Evolutionary conservation across 306 rosid genomes (phyloP).

Genomic region (Cyamopsis tetragonoloba): DNA sequence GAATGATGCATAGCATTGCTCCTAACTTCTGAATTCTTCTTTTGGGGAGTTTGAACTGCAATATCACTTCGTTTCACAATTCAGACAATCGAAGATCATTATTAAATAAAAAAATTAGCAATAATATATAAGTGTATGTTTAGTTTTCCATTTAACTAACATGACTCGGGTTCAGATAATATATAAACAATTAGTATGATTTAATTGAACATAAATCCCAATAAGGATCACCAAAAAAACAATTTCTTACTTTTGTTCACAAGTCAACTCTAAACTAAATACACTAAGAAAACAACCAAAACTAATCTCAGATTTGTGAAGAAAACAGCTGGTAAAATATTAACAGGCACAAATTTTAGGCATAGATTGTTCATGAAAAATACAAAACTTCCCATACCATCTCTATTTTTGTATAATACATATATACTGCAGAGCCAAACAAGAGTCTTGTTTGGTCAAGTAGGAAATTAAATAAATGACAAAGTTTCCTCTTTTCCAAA

Average conservation of each 20-base stretch:
- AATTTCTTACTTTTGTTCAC: too few species aligned
- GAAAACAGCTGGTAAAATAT: constrained; percentile 13
- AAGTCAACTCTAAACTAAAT: too few species aligned
- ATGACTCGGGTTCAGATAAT: too few species aligned
- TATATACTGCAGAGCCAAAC: too few species aligned
- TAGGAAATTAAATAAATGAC: constrained; percentile 39
- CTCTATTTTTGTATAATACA: constrained; percentile 38
- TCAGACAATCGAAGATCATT: neutral
- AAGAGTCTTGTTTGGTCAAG: constrained; percentile 18
- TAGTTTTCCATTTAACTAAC: too few species aligned
- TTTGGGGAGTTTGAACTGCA: neutral
- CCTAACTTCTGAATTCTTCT: neutral
- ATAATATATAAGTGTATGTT: too few species aligned
- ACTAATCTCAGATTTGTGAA: neutral
- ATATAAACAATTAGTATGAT: too few species aligned
- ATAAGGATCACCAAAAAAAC: too few species aligned
- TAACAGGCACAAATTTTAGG: constrained; percentile 8
- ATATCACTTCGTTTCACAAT: neutral
- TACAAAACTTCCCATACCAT: constrained; percentile 32
- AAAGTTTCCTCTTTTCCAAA: constrained; percentile 32
- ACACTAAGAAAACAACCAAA: neutral
- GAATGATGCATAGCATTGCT: neutral
- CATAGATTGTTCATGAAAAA: constrained; percentile 19
- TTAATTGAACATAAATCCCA: too few species aligned
- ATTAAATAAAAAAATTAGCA: neutral